A percentile compares a stretch with the other conserved stretches of the same genome.
These are phyloP conservation scores for Closterium sp. DNA, from an alignment of 139 green algal genomes.

Conservation along the genomic window DNA sequence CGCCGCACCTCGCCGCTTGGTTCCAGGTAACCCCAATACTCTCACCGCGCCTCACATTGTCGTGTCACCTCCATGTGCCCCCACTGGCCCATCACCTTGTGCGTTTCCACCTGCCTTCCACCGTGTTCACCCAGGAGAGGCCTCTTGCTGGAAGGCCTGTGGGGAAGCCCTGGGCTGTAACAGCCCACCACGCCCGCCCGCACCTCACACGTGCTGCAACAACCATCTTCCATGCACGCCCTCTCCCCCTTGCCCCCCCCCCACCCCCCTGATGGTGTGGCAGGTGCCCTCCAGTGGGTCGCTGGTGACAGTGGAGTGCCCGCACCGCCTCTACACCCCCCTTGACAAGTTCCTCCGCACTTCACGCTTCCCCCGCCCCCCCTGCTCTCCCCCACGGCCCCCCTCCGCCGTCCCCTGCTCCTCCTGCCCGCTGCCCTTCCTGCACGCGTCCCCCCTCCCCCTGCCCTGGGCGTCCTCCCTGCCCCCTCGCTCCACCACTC, in stretches of 20 bases:
- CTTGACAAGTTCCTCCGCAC: background rate
- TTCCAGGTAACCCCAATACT: background rate
- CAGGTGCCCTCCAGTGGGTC: background rate
- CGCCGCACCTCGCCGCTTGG: background rate
- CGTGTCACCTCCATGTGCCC: too few species aligned
- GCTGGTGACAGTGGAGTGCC: background rate
- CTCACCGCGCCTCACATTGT: background rate
- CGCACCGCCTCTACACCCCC: background rate
- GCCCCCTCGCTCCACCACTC: background rate
- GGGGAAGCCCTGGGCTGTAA: background rate
- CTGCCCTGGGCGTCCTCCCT: background rate
- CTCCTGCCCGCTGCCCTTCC: background rate
- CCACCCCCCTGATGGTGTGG: background rate
- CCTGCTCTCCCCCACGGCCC: background rate
- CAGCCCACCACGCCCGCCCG: too few species aligned
- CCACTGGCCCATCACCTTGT: too few species aligned
- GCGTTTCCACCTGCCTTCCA: too few species aligned
- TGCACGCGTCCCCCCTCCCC: background rate
- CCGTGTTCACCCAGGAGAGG: too few species aligned
- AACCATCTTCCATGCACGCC: background rate
- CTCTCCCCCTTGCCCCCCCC: background rate
- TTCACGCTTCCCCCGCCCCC: background rate
- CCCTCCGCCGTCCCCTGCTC: background rate
- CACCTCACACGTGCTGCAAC: too few species aligned
- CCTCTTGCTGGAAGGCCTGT: too few species aligned